Evolutionary conservation across 225 moss, liverwort and hornwort genomes (phyloP), one percentile per base, ranked within the genome.

Genomic region (Physcomitrium patens): DNA sequence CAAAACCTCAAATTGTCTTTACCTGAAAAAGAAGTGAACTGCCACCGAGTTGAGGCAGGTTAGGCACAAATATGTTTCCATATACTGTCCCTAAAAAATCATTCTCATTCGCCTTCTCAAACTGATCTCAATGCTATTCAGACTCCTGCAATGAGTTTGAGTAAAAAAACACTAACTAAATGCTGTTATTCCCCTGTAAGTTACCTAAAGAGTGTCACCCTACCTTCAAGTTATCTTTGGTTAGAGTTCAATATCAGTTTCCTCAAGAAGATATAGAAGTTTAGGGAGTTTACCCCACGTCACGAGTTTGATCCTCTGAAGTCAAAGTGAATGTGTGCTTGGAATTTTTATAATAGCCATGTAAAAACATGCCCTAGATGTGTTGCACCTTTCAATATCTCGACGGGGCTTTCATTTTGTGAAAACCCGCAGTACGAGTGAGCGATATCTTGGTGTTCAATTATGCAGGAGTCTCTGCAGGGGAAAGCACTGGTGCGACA

Each of bases 401-500:
- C 23, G 10, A 54, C 31, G 24, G 24, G 28, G 19, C 11, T 48
- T 17, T 3, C 31, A 37, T 7, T 37, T 12, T 55, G 2, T 12
- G 48, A 26, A 47, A 41, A 17, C 15, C 14, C 54, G 47, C 68
- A 63, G 5, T 68, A 24, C 31, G 2, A 37, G 31, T 27, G 28
- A 65, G 5, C 65, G 5, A 5, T 51, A 69, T 50, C 3, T n/a
- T 45, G 53, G 43, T 22, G 31, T 64, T 52, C 53, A 37, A 54
- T n/a, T 79, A n/a, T 73, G 23, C 76, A 85, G 85, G 85, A 26
- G 78, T 72, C 27, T 85, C 85, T 44, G 75, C 87, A 2, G 87
- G 80, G 58, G 63, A 71, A 70, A 85, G 84, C 56, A 85, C 79
- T 26, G 90, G 94, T 27, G 78, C 86, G 28, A 89, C 90, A 45